Evolutionary conservation across 2,329 filamentous ascomycete genomes (phyloP), one percentile per base, ranked within the genome.

Genomic region (Arthrobotrys sphaeroides): DNA sequence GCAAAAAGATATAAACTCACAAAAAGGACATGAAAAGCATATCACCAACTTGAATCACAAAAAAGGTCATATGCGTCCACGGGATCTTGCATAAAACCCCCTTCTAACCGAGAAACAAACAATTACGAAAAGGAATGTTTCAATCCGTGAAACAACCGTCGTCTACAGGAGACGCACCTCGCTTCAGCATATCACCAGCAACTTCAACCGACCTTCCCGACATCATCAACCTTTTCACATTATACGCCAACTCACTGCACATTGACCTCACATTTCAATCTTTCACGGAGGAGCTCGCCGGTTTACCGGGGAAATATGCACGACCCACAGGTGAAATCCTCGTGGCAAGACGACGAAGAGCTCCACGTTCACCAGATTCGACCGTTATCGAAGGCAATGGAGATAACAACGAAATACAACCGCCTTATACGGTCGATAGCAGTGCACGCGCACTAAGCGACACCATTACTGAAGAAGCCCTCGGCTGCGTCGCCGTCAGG

Each of bases 241-340:
- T 81, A 5, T 86, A 86, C 73, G 82, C 82, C 1, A 57, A 79
- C 59, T 83, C 84, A 1, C 82, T 89, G 0, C 82, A 82, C 18
- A 83, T 89, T 60, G 87, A 88, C 77, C 85, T 89, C 36, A 83
- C 83, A 9, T 89, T 87, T 78, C 87, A 89, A 80, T 82, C 84
- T 73, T 89, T 88, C 80, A 79, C 83, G 7, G 79, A 82, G 7
- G 88, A 89, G 79, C 82, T 89, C 18, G 81, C 83, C 5, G 82
- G 80, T 6, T 81, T 89, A 13, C 87, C 88, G 0, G 87, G 87
- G 1, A 85, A 85, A 79, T 89, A 89, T 79, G 80, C 83, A 0
- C 80, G 82, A 2, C 80, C 82, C 1, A 82, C 81, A 2, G 87
- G 87, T 1, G 82, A 83, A 20, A 79, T 88, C 0, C 82, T 87